These are phyloP conservation scores for Verticillium dahliae DNA, from an alignment of 2,329 filamentous ascomycete species.

Conservation along the genomic window DNA sequence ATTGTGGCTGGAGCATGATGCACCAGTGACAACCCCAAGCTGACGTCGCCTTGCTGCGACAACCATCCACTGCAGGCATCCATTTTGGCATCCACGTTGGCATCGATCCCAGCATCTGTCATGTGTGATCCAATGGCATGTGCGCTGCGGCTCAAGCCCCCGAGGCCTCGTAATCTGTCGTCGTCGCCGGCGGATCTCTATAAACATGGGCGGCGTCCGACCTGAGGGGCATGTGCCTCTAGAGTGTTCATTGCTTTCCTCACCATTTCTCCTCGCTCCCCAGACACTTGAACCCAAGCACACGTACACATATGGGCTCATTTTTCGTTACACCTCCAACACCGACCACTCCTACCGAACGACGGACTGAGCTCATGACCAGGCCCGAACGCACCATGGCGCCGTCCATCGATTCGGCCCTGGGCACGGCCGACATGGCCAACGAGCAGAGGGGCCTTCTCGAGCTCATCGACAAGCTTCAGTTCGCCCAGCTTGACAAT, in stretches of 20 bases:
- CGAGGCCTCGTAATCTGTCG: background rate
- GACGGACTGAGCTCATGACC: slow-evolving; percentile 10
- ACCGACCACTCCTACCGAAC: background rate
- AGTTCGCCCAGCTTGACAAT: slow-evolving; percentile 44
- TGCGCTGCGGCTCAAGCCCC: background rate
- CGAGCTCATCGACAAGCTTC: slow-evolving; percentile 50
- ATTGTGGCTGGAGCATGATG: background rate
- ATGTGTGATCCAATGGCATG: background rate
- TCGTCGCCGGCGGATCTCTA: background rate
- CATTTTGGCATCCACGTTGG: background rate
- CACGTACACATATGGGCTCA: background rate
- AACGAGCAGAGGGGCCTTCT: slow-evolving; percentile 50
- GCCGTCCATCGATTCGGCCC: slow-evolving; percentile 38
- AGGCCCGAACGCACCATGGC: slow-evolving; percentile 21
- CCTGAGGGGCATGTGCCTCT: background rate
- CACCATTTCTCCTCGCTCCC: background rate
- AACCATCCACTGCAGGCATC: background rate
- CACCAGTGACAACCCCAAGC: background rate
- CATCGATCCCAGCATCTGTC: background rate
- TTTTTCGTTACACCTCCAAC: background rate
- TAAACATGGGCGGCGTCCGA: background rate
- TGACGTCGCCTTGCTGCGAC: background rate
- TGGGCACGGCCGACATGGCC: slow-evolving; percentile 42
- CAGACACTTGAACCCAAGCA: background rate
- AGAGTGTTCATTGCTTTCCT: background rate